These are phyloP conservation scores for Trichosporon inkin DNA, from an alignment of 1,284 basidiomycete species.

Conservation along the genomic window DNA sequence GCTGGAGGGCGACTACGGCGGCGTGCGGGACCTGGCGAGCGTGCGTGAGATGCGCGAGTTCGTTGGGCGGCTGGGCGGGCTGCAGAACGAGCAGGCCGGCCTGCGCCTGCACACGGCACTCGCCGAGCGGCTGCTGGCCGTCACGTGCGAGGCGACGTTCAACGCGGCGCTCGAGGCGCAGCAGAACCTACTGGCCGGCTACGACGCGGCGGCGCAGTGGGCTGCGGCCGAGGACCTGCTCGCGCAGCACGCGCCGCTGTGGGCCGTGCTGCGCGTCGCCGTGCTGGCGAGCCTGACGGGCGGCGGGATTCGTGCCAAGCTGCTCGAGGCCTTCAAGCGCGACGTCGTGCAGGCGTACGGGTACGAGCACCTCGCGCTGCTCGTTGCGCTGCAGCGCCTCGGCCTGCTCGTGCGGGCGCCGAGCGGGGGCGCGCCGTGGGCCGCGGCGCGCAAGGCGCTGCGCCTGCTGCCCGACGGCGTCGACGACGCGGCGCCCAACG, in stretches of 20 bases:
- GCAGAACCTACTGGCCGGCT: slow-evolving; percentile 90
- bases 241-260: slow-evolving; percentile 73
- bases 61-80: slow-evolving; percentile 84
- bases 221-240: slow-evolving; percentile 80
- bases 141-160: slow-evolving; percentile 83
- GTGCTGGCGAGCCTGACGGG: slow-evolving; percentile 78
- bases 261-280: slow-evolving; percentile 69
- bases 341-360: slow-evolving; percentile 91
- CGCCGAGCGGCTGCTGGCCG: slow-evolving; percentile 81
- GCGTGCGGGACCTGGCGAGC: slow-evolving; percentile 60
- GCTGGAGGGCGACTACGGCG: slow-evolving; percentile 77
- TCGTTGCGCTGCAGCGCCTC: slow-evolving; percentile 72
- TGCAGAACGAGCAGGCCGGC: slow-evolving; percentile 86
- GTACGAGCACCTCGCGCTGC: slow-evolving; percentile 77
- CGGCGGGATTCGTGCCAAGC: slow-evolving; percentile 82
- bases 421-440: slow-evolving; percentile 56
- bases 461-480: slow-evolving; percentile 86
- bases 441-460: slow-evolving; percentile 72
- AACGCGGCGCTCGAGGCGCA: slow-evolving; percentile 91
- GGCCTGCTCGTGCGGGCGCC: slow-evolving; percentile 57
- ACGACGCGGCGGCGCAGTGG: slow-evolving; percentile 72
- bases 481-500: slow-evolving; percentile 67
- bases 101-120: slow-evolving; percentile 85
- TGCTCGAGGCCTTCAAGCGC: slow-evolving; percentile 73
- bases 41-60: slow-evolving; percentile 90